Base-by-base conservation (phyloP, 352 stramenopile species). In the Globisporangium okanoganense region DNA sequence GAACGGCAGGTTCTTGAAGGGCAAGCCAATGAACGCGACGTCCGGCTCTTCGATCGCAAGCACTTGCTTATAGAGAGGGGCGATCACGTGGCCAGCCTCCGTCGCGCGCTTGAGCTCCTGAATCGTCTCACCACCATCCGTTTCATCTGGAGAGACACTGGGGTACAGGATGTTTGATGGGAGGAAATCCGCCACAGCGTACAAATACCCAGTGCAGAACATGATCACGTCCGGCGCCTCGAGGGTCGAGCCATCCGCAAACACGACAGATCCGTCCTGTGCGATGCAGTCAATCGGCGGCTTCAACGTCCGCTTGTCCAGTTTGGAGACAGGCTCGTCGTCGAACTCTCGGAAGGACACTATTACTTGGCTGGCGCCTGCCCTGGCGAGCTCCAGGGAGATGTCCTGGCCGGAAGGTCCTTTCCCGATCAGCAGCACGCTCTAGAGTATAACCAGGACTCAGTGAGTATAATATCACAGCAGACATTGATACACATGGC, bases 1-100 rank as follows among this genome's bases (percentile, higher is more conserved):
- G 44, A 94, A 94, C n/a, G 82, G 84, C 36, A 94, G 60, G 38
- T 91, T 91, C 63, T 76, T 86, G 53, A 91, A 90, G 0, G 77
- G 78, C 25, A 94, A 59, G 0, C 84, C 84, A 36, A 94, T 62
- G 56, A 94, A 92, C 29, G 75, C 84, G 18, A 87, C 56, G 47
- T 85, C 82, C 5, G 84, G 75, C 36, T 92, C 81, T 61, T 90
- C 82, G 22, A 92, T 90, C 29, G 80, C 76, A 67, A 94, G 82
- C 41, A 94, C 56, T 25, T 94, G 78, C 60, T 89, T 88, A 70
- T 90, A 91, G 24, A 94, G 62, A 6, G 84, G 84, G 20, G 80
- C 80, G 18, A 94, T 70, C 24, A 68, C 74, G 22, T 60, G 61
- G 38, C 70, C 62, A 14, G 67, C 70, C n/a, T 41, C 43, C 3